Evolutionary conservation across 345 rosid genomes (phyloP), one percentile per base, ranked within the genome.

Genomic region (Gossypium sturtianum): DNA sequence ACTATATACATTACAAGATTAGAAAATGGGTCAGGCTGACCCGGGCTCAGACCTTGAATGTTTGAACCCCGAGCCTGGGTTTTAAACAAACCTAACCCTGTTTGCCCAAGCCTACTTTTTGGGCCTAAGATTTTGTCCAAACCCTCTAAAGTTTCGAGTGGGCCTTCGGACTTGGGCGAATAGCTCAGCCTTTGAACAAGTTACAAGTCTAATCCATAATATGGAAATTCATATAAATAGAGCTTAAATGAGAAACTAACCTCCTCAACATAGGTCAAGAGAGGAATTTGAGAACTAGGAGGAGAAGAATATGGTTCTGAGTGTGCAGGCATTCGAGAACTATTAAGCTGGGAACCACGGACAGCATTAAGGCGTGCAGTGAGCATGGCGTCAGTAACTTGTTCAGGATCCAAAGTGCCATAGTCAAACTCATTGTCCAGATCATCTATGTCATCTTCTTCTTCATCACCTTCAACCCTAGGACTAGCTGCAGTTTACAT

Each of bases 391-490:
- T 91, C 98, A 1, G 88, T 83, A 10, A 73, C 76, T 58, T 87
- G 91, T 59, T 89, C 92, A 54, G 88, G 82, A 66, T 87, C 88
- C 80, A 86, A 75, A 38, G 86, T 86, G 74, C 89, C 84, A 73
- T 93, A 91, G 62, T 91, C 87, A 69, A 92, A 95, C 85, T 93
- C 98, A 70, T 95, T 86, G 76, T 95, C 98, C 81, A 95, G 73
- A 87, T 91, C 98, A 83, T 94, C 98, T 74, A 81, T 87, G 75
- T 84, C 97, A 60, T 94, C 98, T 82, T 94, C 97, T 66, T 95
- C 99, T 72, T 92, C 98, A 75, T 94, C 98, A 41, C 97, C 98
- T 74, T 92, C 94, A 70, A 94, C 97, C 69, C 98, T 82, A 49
- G 97, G 97, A 81, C 92, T 89, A 73, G 98, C 99, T 94, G 90